These are phyloP conservation scores for Hyphopichia homilentoma DNA, from an alignment of 805 yeast genomes.

Conservation along the genomic window DNA sequence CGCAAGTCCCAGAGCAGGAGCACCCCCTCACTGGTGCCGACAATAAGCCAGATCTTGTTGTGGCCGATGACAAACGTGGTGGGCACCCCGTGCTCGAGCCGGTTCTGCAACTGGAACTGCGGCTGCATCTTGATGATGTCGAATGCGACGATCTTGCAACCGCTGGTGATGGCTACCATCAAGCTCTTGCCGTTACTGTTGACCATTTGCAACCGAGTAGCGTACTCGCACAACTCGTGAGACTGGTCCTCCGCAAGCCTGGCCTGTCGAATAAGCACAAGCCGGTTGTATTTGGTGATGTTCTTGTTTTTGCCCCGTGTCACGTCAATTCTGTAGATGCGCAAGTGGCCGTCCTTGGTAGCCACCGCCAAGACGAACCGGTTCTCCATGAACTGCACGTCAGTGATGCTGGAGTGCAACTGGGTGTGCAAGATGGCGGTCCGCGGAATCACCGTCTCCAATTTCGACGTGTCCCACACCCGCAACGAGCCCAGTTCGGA, in stretches of 20 bases:
- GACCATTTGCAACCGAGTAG: constrained; percentile 41
- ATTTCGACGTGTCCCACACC: constrained; percentile 70
- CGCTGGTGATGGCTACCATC: constrained; percentile 51
- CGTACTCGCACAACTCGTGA: constrained; percentile 36
- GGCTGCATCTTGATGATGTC: constrained; percentile 58
- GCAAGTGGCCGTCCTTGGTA: constrained; percentile 44
- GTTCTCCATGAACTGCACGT: constrained; percentile 48
- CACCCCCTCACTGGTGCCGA: constrained; percentile 75
- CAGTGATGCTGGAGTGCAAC: constrained; percentile 47
- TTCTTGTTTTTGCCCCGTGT: constrained; percentile 29
- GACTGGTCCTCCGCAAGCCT: too few species aligned
- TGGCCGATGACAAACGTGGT: constrained; percentile 56
- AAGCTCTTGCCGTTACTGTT: constrained; percentile 36
- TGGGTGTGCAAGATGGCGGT: constrained; percentile 43
- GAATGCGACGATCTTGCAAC: constrained; percentile 46
- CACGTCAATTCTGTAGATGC: constrained; percentile 34
- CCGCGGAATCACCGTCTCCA: constrained; percentile 59
- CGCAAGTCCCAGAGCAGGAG: constrained; percentile 80
- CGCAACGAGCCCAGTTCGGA: constrained; percentile 70
- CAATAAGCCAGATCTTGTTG: constrained; percentile 56
- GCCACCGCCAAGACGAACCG: constrained; percentile 59
- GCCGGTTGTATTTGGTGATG: constrained; percentile 24
- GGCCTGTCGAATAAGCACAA: constrained; percentile 39
- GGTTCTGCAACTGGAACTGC: constrained; percentile 44
- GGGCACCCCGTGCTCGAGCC: constrained; percentile 63